Conservation (phyloP, 768 basidiomycete genomes). For the Peribolospora baueri region DNA sequence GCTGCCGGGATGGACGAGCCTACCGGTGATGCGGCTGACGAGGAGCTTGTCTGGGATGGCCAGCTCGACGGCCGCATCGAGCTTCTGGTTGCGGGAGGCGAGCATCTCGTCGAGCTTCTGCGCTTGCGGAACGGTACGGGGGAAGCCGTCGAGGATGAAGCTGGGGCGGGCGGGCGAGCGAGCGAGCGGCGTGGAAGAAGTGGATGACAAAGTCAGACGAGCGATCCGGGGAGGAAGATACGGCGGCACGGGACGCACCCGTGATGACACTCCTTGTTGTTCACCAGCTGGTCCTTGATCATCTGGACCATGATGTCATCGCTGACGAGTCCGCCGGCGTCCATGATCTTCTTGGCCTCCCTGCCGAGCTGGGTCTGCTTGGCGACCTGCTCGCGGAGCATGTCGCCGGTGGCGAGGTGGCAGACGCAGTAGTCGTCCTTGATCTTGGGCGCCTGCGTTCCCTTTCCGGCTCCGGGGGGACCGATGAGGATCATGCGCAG, state of each 20-base stretch:
- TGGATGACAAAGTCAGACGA: background rate
- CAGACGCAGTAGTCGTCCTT: constrained; percentile 83
- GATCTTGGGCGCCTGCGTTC: constrained; percentile 88
- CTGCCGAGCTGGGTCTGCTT: constrained; percentile 66
- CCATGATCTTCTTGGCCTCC: constrained; percentile 94
- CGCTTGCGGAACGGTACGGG: constrained; percentile 85
- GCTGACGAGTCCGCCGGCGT: constrained; percentile 73
- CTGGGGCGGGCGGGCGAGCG: constrained; percentile 23
- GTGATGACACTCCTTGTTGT: constrained; percentile 76
- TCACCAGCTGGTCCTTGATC: constrained; percentile 85
- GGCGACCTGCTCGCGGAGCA: constrained; percentile 82
- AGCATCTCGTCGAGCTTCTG: constrained; percentile 91
- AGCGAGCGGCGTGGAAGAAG: background rate
- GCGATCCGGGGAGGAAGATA: background rate
- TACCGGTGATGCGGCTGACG: constrained; percentile 91
- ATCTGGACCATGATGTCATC: constrained; percentile 96
- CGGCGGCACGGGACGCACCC: constrained; percentile 37
- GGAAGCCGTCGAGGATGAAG: constrained; percentile 98
- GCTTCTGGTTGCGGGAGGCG: constrained; percentile 48
- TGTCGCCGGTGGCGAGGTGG: constrained; percentile 95
- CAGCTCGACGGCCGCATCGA: constrained; percentile 67
- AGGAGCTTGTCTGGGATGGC: constrained; percentile 81
- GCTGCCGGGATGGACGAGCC: constrained; percentile 67
- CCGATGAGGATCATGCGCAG: constrained; percentile 80
- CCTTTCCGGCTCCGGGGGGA: constrained; percentile 95